Base-by-base conservation (phyloP, 176 grass and related monocot genomes). In the Eleusine coracana region DNA sequence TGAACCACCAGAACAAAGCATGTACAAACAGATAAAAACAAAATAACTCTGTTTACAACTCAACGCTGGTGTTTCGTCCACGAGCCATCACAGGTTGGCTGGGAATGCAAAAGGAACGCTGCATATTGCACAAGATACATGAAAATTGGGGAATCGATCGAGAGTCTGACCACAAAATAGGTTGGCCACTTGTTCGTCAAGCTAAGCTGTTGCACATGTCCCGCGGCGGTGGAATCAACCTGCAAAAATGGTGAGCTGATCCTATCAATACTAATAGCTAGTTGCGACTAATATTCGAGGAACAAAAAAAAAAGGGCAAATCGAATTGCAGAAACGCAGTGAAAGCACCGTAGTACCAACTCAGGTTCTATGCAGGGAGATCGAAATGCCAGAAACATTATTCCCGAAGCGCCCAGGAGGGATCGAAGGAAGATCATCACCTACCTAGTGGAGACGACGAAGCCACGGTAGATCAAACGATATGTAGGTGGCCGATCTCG, bases 401-500 rank as follows among this genome's bases (percentile, higher is more conserved):
- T 3, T n/a, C 21, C 58, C n/a, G 25, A 18, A 37, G 17, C 5
- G 29, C 54, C 17, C 5, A 18, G 71, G 20, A 59, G 17, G 5
- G 49, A 56, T 45, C 44, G 44, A 7, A 2, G 5, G 13, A 75
- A 36, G n/a, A 21, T 25, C 9, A 75, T 58, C 51, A 75, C 73
- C 52, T 75, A 58, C 6, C 41, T 28, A 15, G 5, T 29, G 17
- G 46, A 11, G 72, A 34, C 27, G 44, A 34, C 16, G 14, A 20
- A 17, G 5, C 29, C 4, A 16, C 2, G 9, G 1, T 0, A 4
- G 65, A 14, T 93, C 71, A 88, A 18, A 62, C 83, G 27, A 88
- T n/a, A 36, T 80, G 84, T 59, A 93, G 66, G 52, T 80, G 51
- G 5, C 66, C 82, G 40, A 89, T 67, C 52, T 90, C 82, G 36